phyloP scores from a whole-genome alignment of 176 grass and related monocot genomes.

The Eragrostis nindensis region DNA sequence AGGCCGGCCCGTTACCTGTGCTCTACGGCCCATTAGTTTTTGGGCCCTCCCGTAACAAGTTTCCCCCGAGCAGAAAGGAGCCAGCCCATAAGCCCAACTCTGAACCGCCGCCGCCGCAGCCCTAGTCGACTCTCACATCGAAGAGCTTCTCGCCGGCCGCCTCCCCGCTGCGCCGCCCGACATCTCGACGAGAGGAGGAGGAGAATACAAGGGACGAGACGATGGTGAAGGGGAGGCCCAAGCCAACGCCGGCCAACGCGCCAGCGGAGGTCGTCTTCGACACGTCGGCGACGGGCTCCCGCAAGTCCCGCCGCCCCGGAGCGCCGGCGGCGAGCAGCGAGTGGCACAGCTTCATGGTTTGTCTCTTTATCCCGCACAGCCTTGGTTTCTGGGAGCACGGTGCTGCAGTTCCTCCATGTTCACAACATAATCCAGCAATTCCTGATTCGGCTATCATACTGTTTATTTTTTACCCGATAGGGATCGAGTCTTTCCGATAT shows the following conservation, averaged over 20 bases:
- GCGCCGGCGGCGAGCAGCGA: slow-evolving; percentile 44
- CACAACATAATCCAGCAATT: background rate
- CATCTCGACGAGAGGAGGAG: too few species aligned
- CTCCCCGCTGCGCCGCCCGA: too few species aligned
- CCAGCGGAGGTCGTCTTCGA: slow-evolving; percentile 54
- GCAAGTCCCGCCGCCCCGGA: slow-evolving; percentile 39
- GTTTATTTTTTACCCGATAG: slow-evolving; percentile 29
- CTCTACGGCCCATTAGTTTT: too few species aligned
- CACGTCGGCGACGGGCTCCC: slow-evolving; percentile 17
- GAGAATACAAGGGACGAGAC: background rate
- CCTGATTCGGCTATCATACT: background rate
- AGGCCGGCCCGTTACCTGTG: too few species aligned
- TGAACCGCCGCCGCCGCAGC: background rate
- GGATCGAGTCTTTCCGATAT: slow-evolving; percentile 77
- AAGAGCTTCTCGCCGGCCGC: background rate
- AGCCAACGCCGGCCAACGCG: slow-evolving; percentile 33
- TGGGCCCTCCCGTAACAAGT: too few species aligned
- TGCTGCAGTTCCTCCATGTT: background rate
- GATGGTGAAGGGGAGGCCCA: slow-evolving; percentile 56
- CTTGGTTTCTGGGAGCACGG: background rate
- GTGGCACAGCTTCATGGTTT: slow-evolving; percentile 52
- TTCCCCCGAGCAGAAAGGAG: background rate
- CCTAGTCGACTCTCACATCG: background rate
- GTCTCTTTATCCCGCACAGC: background rate
- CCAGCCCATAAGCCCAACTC: background rate